A percentile compares a stretch with the other conserved stretches of the same genome.
Conservation (phyloP, 1,284 basidiomycete genomes). For the Phellinidium pouzarii region DNA sequence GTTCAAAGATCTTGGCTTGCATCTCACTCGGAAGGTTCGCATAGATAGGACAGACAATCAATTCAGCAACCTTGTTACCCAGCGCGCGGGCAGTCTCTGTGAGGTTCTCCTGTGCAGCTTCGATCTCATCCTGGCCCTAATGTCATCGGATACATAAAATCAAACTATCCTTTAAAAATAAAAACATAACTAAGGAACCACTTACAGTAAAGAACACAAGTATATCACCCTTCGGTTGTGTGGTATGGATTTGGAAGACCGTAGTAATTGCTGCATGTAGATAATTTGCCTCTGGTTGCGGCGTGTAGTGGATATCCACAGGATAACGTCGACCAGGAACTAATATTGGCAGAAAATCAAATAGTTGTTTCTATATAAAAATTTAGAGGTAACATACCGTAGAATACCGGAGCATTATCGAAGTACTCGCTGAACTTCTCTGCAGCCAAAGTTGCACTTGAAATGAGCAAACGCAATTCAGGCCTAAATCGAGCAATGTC, state of each 20-base stretch:
- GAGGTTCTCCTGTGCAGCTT: conserved; percentile 92
- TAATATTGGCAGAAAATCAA: conserved; percentile 26
- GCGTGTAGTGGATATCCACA: conserved; percentile 98
- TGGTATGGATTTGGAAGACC: conserved; percentile 98
- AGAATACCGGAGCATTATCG: conserved; percentile 90
- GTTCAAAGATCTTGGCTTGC: conserved; percentile 99
- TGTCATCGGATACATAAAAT: not conserved
- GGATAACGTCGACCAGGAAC: conserved; percentile 97
- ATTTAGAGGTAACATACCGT: conserved; percentile 41
- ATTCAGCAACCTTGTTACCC: conserved; percentile 92
- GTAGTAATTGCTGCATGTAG: conserved; percentile 98
- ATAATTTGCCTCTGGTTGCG: conserved; percentile 97
- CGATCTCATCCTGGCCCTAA: conserved; percentile 97
- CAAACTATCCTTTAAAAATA: not conserved
- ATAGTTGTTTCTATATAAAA: not conserved
- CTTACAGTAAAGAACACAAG: conserved; percentile 91
- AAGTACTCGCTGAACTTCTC: conserved; percentile 97
- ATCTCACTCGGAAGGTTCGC: conserved; percentile 97
- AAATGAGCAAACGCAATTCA: conserved; percentile 86
- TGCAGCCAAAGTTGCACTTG: conserved; percentile 94
- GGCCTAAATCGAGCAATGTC: conserved; percentile 97
- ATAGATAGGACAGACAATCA: conserved; percentile 96
- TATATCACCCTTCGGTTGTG: conserved; percentile 97
- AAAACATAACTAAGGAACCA: conserved; percentile 11
- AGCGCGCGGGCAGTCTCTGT: conserved; percentile 92